A percentile compares a stretch with the other conserved stretches of the same genome.
Conservation (phyloP, 345 rosid species). For the Turritis glabra region DNA sequence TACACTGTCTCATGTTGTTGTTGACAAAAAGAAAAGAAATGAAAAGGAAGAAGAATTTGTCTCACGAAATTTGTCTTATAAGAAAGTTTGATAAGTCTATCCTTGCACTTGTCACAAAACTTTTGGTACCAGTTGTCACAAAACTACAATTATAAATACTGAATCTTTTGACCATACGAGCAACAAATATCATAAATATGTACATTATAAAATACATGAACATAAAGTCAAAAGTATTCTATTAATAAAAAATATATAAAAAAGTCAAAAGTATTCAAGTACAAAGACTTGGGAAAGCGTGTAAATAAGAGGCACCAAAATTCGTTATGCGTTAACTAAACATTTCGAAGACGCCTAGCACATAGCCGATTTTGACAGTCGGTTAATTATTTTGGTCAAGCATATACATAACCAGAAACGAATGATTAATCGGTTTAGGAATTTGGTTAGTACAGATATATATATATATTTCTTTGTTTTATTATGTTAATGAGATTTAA, state of each 20-base stretch:
- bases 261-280: constrained; percentile 21
- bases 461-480: too few species aligned
- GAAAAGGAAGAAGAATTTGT: neutral
- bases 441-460: neutral
- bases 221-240: constrained; percentile 12
- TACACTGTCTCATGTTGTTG: neutral
- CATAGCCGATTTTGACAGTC: neutral
- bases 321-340: neutral
- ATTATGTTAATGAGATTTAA: neutral
- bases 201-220: neutral
- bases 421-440: neutral
- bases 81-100: neutral
- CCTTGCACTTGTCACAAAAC: neutral
- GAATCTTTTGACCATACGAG: constrained; percentile 17
- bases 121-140: constrained; percentile 8
- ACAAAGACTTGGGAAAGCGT: neutral
- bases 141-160: neutral
- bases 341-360: neutral
- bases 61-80: neutral
- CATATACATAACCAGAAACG: neutral
- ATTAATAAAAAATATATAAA: too few species aligned
- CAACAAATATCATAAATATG: neutral
- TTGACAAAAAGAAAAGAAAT: neutral
- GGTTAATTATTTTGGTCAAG: neutral
- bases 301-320: constrained; percentile 1